A percentile compares a stretch with the other conserved stretches of the same genome.
Evolutionary conservation across 306 rosid species (phyloP).

Genomic region (Prunus persica): DNA sequence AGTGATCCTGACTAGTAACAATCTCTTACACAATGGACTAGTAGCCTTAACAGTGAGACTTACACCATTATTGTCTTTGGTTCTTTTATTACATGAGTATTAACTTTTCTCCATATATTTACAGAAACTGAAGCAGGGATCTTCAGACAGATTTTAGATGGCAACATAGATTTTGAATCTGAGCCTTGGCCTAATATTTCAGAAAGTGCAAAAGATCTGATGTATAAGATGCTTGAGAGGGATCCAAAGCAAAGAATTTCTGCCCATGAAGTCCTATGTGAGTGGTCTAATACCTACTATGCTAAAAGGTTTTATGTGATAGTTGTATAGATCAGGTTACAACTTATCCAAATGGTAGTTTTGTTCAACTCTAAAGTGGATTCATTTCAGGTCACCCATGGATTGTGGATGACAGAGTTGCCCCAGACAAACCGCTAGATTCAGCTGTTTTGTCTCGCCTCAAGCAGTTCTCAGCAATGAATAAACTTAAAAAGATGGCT

Average conservation of each 20-base stretch:
- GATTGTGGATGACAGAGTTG: slow-evolving; percentile 80
- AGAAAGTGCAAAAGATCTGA: slow-evolving; percentile 76
- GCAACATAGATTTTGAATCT: slow-evolving; percentile 67
- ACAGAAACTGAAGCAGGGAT: slow-evolving; percentile 86
- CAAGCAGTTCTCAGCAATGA: slow-evolving; percentile 89
- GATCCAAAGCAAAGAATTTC: slow-evolving; percentile 68
- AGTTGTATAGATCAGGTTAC: slow-evolving; percentile 2
- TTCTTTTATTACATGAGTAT: slow-evolving; percentile 9
- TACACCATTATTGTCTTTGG: not conserved
- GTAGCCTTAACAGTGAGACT: slow-evolving; percentile 1
- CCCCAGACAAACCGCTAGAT: slow-evolving; percentile 84
- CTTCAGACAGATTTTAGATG: slow-evolving; percentile 71
- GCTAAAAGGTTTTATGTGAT: not conserved
- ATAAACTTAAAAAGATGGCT: slow-evolving; percentile 90
- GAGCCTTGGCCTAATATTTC: slow-evolving; percentile 89
- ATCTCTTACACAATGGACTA: slow-evolving; percentile 8
- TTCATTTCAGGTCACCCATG: slow-evolving; percentile 75
- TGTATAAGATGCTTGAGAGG: slow-evolving; percentile 64
- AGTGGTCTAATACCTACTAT: slow-evolving; percentile 35
- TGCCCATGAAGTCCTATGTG: slow-evolving; percentile 86
- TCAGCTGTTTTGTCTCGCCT: slow-evolving; percentile 90
- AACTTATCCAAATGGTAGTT: slow-evolving; percentile 3
- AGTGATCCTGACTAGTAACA: slow-evolving; percentile 23
- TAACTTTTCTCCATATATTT: slow-evolving; percentile 21
- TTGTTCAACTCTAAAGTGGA: slow-evolving; percentile 14